Percentiles rank a stretch among this genome's conserved stretches.
Evolutionary conservation across 2,329 filamentous ascomycete species (phyloP).

Genomic region (Epichloe uncinata): DNA sequence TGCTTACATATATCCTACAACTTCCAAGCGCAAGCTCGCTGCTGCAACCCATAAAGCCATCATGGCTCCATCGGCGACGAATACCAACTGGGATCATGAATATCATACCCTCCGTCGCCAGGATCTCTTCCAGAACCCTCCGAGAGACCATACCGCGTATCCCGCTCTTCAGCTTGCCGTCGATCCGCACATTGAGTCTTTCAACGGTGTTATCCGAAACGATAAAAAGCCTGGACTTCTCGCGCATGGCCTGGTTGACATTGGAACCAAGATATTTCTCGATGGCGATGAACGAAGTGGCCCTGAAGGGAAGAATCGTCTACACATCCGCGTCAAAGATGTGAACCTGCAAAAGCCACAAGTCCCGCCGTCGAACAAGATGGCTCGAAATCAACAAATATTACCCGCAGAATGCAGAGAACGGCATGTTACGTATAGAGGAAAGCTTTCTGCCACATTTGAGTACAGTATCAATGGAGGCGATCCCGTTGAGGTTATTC

Average conservation of each 20-base stretch:
- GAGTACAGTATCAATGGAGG: constrained; percentile 82
- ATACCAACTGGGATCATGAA: constrained; percentile 67
- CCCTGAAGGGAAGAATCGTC: constrained; percentile 51
- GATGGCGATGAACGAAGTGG: constrained; percentile 61
- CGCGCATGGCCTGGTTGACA: constrained; percentile 68
- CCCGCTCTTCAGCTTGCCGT: constrained; percentile 77
- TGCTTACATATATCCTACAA: neutral
- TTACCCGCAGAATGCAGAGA: constrained; percentile 89
- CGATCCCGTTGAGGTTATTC: constrained; percentile 66
- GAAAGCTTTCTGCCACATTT: constrained; percentile 68
- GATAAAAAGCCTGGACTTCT: constrained; percentile 48
- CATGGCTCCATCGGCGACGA: constrained; percentile 46
- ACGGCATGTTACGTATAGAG: constrained; percentile 81
- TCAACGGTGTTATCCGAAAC: constrained; percentile 75
- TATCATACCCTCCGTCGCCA: constrained; percentile 81
- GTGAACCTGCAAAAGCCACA: constrained; percentile 72
- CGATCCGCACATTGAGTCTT: constrained; percentile 85
- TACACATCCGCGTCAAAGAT: constrained; percentile 67
- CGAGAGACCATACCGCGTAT: constrained; percentile 76
- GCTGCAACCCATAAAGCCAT: constrained; percentile 6
- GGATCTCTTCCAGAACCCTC: constrained; percentile 77
- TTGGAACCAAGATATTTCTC: constrained; percentile 76
- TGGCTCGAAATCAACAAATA: constrained; percentile 71
- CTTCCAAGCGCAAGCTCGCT: constrained; percentile 2
- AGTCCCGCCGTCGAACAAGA: constrained; percentile 72